Base-by-base conservation (phyloP, 2,329 filamentous ascomycete genomes). In the Phialophora expanda region DNA sequence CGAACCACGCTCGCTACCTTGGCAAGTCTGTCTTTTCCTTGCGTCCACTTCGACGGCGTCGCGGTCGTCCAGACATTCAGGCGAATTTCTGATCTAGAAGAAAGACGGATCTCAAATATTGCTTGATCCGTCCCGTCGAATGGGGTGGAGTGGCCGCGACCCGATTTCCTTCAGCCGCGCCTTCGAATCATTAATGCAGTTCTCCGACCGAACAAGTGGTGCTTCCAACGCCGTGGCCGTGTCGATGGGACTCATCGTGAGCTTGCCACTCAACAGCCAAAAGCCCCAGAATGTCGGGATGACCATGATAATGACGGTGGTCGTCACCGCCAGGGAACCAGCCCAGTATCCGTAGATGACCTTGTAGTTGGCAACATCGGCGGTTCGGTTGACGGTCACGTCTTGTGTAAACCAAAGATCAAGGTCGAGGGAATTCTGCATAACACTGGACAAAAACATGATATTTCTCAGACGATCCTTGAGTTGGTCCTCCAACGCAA, bases 131-230 rank as follows among this genome's bases (percentile, higher is more conserved):
- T 28, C 48, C 20, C 48, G 20, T 4, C 26, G 48, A 14, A 17
- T 1, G 26, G 48, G 20, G 48, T 20, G 8, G 11, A 53, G 48
- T 53, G 48, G 48, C 14, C 48, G 20, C 20, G 20, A 24, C 48
- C 48, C 48, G 7, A 53, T 53, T 26, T 53, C 48, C 26, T 28
- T 26, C 48, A 53, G 22, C 8, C 48, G 48, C 4, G 48, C n/a
- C 38, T 38, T 57, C 7, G 32, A 22, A 12, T 48, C 14, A 2
- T 34, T 26, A 11, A 44, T 66, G 67, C 11, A 46, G 66, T 20
- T 69, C 74, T 28, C 53, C 20, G 24, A 28, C 9, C 17, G 54
- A 32, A 56, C 54, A 30, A 56, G 14, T 12, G 34, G 34, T 32
- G 44, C 58, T 28, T 51, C 26, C 20, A 61, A 22, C 14, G 44